A percentile compares a stretch with the other conserved stretches of the same genome.
Conservation (phyloP, 164 flowering plant species). For the Vitis amurensis region DNA sequence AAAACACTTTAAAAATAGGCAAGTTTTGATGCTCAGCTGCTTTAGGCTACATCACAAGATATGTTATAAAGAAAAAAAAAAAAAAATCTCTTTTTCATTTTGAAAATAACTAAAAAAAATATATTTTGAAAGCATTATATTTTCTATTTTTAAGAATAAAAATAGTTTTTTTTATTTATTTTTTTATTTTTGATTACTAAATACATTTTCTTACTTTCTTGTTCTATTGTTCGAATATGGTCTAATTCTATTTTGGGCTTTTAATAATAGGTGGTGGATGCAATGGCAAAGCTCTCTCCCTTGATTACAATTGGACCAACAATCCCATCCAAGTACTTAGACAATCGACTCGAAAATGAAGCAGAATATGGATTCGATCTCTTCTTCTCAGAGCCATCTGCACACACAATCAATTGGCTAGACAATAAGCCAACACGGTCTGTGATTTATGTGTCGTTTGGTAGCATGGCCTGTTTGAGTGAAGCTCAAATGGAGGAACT, state of each 20-base stretch:
- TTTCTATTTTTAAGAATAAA: too few species aligned
- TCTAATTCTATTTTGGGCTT: too few species aligned
- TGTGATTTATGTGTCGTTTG: slow-evolving; percentile 33
- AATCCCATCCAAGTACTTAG: slow-evolving; percentile 26
- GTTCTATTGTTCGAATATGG: too few species aligned
- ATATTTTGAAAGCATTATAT: too few species aligned
- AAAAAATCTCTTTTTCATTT: too few species aligned
- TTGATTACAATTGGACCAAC: slow-evolving; percentile 27
- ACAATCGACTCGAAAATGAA: slow-evolving; percentile 20
- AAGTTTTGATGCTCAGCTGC: neutral
- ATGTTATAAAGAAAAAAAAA: too few species aligned
- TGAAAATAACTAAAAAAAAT: too few species aligned
- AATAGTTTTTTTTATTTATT: too few species aligned
- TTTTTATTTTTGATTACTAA: too few species aligned
- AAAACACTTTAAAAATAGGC: too few species aligned
- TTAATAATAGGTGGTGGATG: slow-evolving; percentile 16
- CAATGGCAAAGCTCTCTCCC: slow-evolving; percentile 20
- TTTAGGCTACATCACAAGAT: neutral
- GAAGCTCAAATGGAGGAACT: slow-evolving; percentile 28
- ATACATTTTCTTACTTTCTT: too few species aligned
- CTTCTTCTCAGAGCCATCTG: neutral
- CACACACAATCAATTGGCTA: slow-evolving; percentile 21
- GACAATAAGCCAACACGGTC: slow-evolving; percentile 16
- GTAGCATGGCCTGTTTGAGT: slow-evolving; percentile 24
- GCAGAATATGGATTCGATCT: slow-evolving; percentile 20